Evolutionary conservation across 495 filamentous ascomycete species (phyloP), one percentile per base, ranked within the genome.

Genomic region (Talaromyces trachyspermus): DNA sequence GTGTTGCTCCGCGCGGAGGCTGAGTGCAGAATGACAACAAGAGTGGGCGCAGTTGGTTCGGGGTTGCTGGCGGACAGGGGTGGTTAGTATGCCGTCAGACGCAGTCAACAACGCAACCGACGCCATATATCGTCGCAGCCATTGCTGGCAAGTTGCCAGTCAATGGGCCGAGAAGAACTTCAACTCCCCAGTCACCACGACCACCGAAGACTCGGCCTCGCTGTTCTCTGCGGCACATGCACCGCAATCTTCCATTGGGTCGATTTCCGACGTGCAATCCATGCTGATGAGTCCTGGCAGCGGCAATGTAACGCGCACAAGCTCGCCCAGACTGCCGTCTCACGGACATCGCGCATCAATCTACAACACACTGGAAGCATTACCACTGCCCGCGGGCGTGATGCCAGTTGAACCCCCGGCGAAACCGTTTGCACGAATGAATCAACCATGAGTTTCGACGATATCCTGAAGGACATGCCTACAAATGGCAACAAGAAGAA

Each of bases 21-120:
- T 98, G 92, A 94, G 81, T 84, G 39, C 80, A 86, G 44, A 84
- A 89, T 39, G 71, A 75, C 50, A 75, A 71, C 49, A 79, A 78
- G 48, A 73, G 75, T 23, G 78, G 78, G 53, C 79, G 80, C 58
- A 82, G 79, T 52, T 90, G 89, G 89, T 89, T 88, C 60, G 81
- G 85, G 50, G 82, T 90, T 23, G 77, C 79, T 30, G 81, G 83
- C 24, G 79, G 84, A 33, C 72, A 75, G 38, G 80, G 78, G 72
- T 89, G 11, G 88, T 95, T 37, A 79, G 77, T 57, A 73, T 95
- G 18, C 88, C 90, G 3, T 75, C 80, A 14, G 87, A 95, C 57
- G 75, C 91, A 8, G 83, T 95, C 48, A 82, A 95, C 54, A 87
- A 95, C 54, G 84, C 88, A 14, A 80, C 94, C 20, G 91, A 96